Evolutionary conservation across 345 rosid genomes (phyloP).

Genomic region (Dovyalis caffra): DNA sequence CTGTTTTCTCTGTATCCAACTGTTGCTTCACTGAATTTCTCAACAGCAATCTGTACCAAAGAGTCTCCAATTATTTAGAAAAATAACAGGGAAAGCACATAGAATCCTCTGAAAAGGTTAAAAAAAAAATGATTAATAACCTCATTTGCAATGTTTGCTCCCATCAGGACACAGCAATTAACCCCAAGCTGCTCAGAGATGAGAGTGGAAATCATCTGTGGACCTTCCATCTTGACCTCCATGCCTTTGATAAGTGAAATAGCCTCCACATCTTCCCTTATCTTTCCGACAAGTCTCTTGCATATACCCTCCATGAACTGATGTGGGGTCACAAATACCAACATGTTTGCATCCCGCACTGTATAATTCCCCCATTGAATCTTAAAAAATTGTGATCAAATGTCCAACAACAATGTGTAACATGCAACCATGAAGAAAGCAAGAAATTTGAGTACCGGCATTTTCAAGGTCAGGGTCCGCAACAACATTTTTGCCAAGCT

Average conservation of each 20-base stretch:
- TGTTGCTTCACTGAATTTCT: conserved; percentile 95
- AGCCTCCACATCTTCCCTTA: conserved; percentile 61
- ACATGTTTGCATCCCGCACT: conserved; percentile 85
- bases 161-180: conserved; percentile 90
- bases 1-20: conserved; percentile 72
- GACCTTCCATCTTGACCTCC: conserved; percentile 96
- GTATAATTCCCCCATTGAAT: conserved; percentile 17
- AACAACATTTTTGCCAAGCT: conserved; percentile 78
- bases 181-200: conserved; percentile 70
- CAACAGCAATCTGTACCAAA: conserved; percentile 71
- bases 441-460: conserved; percentile 58
- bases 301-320: conserved; percentile 90
- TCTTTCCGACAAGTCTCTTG: conserved; percentile 69
- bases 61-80: conserved; percentile 5
- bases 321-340: conserved; percentile 94
- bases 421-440: background rate
- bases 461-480: conserved; percentile 88
- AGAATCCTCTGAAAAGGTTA: background rate
- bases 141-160: conserved; percentile 97
- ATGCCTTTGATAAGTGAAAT: conserved; percentile 95
- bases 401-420: background rate
- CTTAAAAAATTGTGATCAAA: background rate
- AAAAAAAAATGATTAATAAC: conserved; percentile 32
- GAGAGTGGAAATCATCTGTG: conserved; percentile 83
- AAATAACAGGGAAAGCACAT: background rate